phyloP scores from a whole-genome alignment of 257 asterid genomes.

The Euphrasia confusa region DNA sequence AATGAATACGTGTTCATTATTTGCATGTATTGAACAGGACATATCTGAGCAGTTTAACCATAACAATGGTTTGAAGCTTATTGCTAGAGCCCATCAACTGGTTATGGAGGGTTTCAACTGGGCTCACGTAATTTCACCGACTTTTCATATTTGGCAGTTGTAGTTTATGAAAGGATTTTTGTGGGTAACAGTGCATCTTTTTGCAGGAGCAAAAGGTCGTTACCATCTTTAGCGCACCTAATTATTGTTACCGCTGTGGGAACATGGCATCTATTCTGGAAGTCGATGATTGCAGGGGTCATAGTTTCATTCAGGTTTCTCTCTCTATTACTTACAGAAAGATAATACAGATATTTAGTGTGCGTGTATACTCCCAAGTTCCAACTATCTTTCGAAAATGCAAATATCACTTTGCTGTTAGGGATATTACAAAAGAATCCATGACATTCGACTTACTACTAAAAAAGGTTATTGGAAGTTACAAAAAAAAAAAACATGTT shows the following conservation, averaged over 20 bases:
- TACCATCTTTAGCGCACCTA: constrained; percentile 80
- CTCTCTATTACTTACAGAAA: constrained; percentile 8
- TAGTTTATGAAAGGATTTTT: constrained; percentile 11
- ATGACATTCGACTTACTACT: too few relatives aligned
- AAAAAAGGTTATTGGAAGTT: too few relatives aligned
- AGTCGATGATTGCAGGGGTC: constrained; percentile 68
- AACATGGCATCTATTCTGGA: constrained; percentile 85
- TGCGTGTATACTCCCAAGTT: neutral
- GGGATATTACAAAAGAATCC: too few relatives aligned
- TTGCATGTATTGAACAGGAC: constrained; percentile 46
- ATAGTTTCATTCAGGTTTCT: constrained; percentile 69
- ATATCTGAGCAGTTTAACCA: constrained; percentile 83
- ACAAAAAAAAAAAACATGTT: too few relatives aligned
- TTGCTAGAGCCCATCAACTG: constrained; percentile 84
- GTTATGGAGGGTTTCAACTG: constrained; percentile 90
- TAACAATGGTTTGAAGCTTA: constrained; percentile 65
- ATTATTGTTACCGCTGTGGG: constrained; percentile 85
- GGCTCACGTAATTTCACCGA: constrained; percentile 57
- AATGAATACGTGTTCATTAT: constrained; percentile 6
- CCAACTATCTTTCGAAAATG: neutral
- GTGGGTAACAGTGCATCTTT: constrained; percentile 18
- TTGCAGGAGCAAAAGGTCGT: constrained; percentile 82
- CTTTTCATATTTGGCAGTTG: constrained; percentile 5
- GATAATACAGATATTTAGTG: neutral
- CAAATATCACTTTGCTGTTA: neutral